A percentile compares a stretch with the other conserved stretches of the same genome.
Evolutionary conservation across 2,329 filamentous ascomycete species (phyloP).

Genomic region (Lecanosticta acicola): DNA sequence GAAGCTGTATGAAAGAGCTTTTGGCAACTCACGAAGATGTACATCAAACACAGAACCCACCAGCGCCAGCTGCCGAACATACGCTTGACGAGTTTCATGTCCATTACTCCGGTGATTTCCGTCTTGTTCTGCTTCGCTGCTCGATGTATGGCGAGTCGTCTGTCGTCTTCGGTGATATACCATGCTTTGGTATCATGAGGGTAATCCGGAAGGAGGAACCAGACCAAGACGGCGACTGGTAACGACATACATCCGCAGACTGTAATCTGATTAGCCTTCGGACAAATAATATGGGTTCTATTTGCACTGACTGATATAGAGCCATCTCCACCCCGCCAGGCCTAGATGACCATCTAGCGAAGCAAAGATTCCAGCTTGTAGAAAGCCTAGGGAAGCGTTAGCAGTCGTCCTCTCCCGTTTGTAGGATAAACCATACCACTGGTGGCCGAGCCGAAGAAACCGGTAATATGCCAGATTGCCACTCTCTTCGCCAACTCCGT

Average conservation of each 20-base stretch:
- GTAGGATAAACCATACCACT: not conserved
- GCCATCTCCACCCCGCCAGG: slow-evolving; percentile 12
- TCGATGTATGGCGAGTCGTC: slow-evolving; percentile 6
- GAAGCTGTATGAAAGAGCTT: too few species aligned
- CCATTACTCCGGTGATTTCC: slow-evolving; percentile 7
- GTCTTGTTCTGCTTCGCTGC: slow-evolving; percentile 6
- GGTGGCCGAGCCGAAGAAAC: slow-evolving; percentile 6
- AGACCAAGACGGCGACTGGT: slow-evolving; percentile 7
- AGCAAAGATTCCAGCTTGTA: slow-evolving; percentile 13
- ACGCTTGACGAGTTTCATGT: slow-evolving; percentile 8
- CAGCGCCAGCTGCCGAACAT: slow-evolving; percentile 9
- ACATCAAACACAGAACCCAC: slow-evolving; percentile 9
- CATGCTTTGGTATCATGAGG: slow-evolving; percentile 12
- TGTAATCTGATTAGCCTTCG: slow-evolving; percentile 1
- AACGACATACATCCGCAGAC: slow-evolving; percentile 12
- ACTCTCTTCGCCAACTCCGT: slow-evolving; percentile 13
- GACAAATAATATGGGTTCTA: not conserved
- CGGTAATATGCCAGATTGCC: slow-evolving; percentile 12
- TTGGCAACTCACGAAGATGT: slow-evolving; percentile 10
- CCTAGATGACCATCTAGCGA: slow-evolving; percentile 8
- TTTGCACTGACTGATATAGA: slow-evolving; percentile 9
- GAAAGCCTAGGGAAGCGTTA: slow-evolving; percentile 1
- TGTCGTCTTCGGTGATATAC: slow-evolving; percentile 11
- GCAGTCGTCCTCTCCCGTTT: too few species aligned
- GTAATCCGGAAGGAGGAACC: slow-evolving; percentile 11